Evolutionary conservation across 2,329 filamentous ascomycete species (phyloP), one percentile per base, ranked within the genome.

Genomic region (Aspergillus proliferans): DNA sequence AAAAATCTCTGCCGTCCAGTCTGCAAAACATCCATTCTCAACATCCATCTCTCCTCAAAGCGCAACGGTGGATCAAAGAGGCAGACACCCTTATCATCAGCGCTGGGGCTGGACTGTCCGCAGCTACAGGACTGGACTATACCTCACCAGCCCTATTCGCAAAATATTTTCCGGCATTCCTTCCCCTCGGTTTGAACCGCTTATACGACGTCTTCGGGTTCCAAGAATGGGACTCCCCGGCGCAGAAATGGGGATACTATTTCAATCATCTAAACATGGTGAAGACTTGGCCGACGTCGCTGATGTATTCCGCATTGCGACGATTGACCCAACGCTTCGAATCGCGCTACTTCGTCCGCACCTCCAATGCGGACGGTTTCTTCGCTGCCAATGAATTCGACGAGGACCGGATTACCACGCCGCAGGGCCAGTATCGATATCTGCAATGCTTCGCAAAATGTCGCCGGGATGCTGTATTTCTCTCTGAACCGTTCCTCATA

Each of bases 131-230:
- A 0, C 51, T 61, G 0, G 58, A 61, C 46, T 62, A 62, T 21
- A 59, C 56, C 22, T 62, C 57, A 1, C 34, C 41, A 1, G 22
- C 44, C 53, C 63, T 62, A 2, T 62, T 62, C 47, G 34, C 45
- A 3, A 45, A 41, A 18, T 51, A 56, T 38, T 60, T 59, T 39
- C 59, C 58, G 3, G 55, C 52, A 48, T 65, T 71, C 44, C 47
- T 50, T 49, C 59, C 64, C 53, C 61, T 65, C 46, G 71, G 54
- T 1, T 45, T 61, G n/a, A 40, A 43, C 5, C 47, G 47, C 1
- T 36, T 61, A 12, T 57, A 61, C 40, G 58, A 59, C 33, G 51
- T 52, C 6, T 53, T 61, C 18, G 56, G 56, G 4, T 58, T 56
- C 21, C 30, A 43, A 1, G 49, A 42, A 7, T 61, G 57, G 58